A percentile compares a stretch with the other conserved stretches of the same genome.
Conservation (phyloP, 768 basidiomycete genomes). For the Cystobasidium tubakii region DNA sequence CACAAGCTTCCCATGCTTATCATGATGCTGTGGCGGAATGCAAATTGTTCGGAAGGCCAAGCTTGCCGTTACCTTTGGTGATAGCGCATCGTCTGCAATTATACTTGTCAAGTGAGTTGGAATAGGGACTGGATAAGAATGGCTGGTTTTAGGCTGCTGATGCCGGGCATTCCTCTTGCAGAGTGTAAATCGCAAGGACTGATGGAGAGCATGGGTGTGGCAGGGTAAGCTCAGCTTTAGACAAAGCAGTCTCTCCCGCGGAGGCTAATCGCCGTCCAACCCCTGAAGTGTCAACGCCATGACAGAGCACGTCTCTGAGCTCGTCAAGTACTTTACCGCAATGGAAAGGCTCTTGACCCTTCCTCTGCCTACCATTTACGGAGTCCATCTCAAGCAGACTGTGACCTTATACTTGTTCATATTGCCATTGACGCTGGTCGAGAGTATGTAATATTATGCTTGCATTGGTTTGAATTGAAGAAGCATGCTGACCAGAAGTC, state of each 20-base stretch:
- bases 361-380: constrained; percentile 56
- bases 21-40: constrained; percentile 20
- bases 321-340: constrained; percentile 44
- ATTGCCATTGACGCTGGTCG: constrained; percentile 76
- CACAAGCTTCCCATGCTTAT: neutral
- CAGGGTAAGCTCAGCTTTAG: constrained; percentile 53
- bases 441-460: constrained; percentile 58
- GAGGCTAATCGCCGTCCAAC: neutral
- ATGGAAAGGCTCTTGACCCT: constrained; percentile 92
- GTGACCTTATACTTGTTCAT: constrained; percentile 88
- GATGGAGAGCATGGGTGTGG: constrained; percentile 82
- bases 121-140: neutral
- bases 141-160: neutral
- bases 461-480: too few species aligned
- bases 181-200: constrained; percentile 70
- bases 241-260: neutral
- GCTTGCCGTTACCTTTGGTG: constrained; percentile 76
- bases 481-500: too few species aligned
- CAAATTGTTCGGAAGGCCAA: constrained; percentile 50
- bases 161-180: neutral
- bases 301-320: constrained; percentile 69
- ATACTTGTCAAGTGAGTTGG: constrained; percentile 26
- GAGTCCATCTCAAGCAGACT: constrained; percentile 59
- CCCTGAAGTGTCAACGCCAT: constrained; percentile 60
- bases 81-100: constrained; percentile 50